Evolutionary conservation across 257 asterid species (phyloP), one percentile per base, ranked within the genome.

Genomic region (Galeopsis tetrahit): DNA sequence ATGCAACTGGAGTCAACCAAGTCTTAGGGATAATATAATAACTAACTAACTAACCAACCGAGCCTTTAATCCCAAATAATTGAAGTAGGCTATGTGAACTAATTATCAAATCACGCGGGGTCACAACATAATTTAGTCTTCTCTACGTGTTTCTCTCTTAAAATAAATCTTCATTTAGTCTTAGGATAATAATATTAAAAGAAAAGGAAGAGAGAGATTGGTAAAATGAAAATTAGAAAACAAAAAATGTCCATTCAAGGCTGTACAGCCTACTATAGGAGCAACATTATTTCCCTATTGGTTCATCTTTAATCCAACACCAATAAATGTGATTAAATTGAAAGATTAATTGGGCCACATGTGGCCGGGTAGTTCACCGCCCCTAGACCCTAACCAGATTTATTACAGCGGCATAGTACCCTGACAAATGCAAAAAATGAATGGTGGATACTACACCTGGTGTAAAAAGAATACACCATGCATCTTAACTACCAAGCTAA

Each of bases 1-100:
- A 56, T 57, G 51, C 69, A 58, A 34, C 60, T 46, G 55, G 55
- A 10, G 62, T 10, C 71, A 63, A 11, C 61, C 63, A 55, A 77
- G 21, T 11, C 15, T 21, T 7, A 33, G 46, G 7, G 28, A 21
- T 9, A 34, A 68, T 1, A 5, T 33, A 52, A 21, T 21, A 21
- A 21, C 1, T 21, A 21, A 21, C 28, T 21, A 21, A 21, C 28
- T 0, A 21, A 21, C 28, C 0, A 21, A 21, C 28, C 28, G 28
- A 21, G 28, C 1, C 28, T 21, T 21, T 21, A 21, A 21, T 21
- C 28, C 28, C 28, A 21, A 21, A 21, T 21, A 21, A 21, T 21
- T 21, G 28, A 21, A 21, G 28, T 21, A 21, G 28, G 28, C 0
- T 21, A 21, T 1, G 28, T 21, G 28, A 21, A 21, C 28, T 1